Evolutionary conservation across 2,329 filamentous ascomycete species (phyloP), one percentile per base, ranked within the genome.

Genomic region (Cordyceps fumosorosea): DNA sequence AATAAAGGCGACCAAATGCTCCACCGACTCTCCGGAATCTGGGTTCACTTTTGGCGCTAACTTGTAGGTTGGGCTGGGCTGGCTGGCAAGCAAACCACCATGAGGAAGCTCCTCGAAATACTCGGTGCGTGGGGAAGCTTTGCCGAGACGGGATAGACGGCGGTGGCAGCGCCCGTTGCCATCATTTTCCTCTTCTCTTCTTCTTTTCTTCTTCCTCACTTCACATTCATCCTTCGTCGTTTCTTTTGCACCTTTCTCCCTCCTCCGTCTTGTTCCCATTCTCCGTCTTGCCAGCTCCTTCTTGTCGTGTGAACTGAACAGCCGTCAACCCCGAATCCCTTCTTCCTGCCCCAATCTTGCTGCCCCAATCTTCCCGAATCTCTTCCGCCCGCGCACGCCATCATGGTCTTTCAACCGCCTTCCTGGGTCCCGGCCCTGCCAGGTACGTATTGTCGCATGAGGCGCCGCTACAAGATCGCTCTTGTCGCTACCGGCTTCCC

Each of bases 371-470:
- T 52, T 10, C 20, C 34, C 18, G 16, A 22, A 26, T 18, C 18
- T 10, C 6, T 20, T 5, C 50, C 14, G 12, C 57, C 20, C 26
- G 12, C 59, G 18, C 40, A 18, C 40, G 16, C 40, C 57, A 64
- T 50, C 51, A 82, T 82, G 80, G 78, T 81, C 55, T 90, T 90
- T 73, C 73, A 78, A 57, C 77, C 87, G 62, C 85, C 87, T 10
- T 73, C 81, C 68, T 88, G 84, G 81, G 80, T 84, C 26, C 84
- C 85, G 5, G 73, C 79, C 67, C 78, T 89, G 29, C 81, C 84
- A n/a, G 77, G 81, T 84, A 71, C 68, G 51, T 51, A 8, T 26
- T 48, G 14, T 50, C 55, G 65, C 65, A n/a, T 26, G n/a, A 45
- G 12, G 34, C 34, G 34, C 34, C 34, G 34, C 2, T 12, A 37